phyloP scores from a whole-genome alignment of 306 rosid species.

The Cucumis melo region DNA sequence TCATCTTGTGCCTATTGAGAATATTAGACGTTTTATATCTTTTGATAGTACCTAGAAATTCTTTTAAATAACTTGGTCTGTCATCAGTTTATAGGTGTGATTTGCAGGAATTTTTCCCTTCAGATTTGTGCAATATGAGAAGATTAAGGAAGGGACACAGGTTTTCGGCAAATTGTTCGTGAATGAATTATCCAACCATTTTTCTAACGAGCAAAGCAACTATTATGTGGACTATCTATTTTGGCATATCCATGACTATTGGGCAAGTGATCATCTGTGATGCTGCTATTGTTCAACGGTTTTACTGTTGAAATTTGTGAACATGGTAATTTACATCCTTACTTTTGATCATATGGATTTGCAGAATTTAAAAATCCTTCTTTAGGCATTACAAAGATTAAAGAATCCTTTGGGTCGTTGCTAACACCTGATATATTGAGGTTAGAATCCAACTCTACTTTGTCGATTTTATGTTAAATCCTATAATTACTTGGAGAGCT shows the following conservation, averaged over 20 bases:
- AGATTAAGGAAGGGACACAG: constrained; percentile 9
- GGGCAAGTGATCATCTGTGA: background rate
- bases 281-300: background rate
- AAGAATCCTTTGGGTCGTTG: background rate
- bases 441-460: background rate
- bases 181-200: background rate
- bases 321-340: background rate
- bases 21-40: background rate
- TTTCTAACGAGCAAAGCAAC: background rate
- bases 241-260: background rate
- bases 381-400: background rate
- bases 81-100: constrained; percentile 20
- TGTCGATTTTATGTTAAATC: background rate
- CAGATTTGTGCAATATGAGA: constrained; percentile 13
- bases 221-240: background rate
- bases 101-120: constrained; percentile 30
- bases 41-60: background rate
- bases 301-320: background rate
- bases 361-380: background rate
- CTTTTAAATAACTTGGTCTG: background rate
- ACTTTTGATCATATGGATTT: background rate
- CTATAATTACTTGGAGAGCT: background rate
- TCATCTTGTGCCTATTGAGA: background rate
- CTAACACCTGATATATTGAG: background rate
- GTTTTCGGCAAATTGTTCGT: background rate